Evolutionary conservation across 176 grass and related monocot genomes (phyloP), one percentile per base, ranked within the genome.

Genomic region (Panicum miliaceum): DNA sequence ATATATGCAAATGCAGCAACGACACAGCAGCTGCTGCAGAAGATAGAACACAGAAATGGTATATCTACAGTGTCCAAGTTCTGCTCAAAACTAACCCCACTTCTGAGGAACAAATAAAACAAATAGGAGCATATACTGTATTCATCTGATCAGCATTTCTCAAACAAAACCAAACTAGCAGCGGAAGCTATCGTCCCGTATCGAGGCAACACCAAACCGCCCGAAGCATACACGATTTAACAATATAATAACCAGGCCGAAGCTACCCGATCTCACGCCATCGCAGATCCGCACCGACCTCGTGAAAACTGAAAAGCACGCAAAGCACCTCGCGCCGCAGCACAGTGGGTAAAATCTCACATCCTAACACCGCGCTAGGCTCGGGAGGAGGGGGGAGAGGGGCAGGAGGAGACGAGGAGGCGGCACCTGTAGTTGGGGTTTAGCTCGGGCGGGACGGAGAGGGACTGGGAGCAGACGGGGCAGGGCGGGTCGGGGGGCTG

Each of bases 351-450:
- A 74, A 16, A 73, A 46, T 48, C 42, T 10, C 22, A 72, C 64
- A 41, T 16, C 47, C 2, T 59, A 53, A 73, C 19, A 53, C 59
- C 61, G 47, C 50, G 0, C 2, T 26, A 54, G 57, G 46, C 37
- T 10, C 18, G 6, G 23, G 2, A 22, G 11, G 22, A 11, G 12
- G 4, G 41, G 0, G n/a, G 51, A 50, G 7, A 52, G 67, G 23
- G 19, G 35, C 0, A 58, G 3, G 20, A 6, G 36, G 63, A 20
- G 13, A n/a, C n/a, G 19, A 1, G 4, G 80, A 57, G 32, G 26
- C 20, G 26, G 19, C 53, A 98, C 95, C 96, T 93, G 89, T 98
- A 98, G 82, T 98, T 95, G 41, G 96, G 96, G 43, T 98, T 98
- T 51, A 85, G 76, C 54, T 95, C 96, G 7, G 96, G 96, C 68